A percentile compares a stretch with the other conserved stretches of the same genome.
Evolutionary conservation across 805 yeast genomes (phyloP).

Genomic region (Lachancea thermotolerans): DNA sequence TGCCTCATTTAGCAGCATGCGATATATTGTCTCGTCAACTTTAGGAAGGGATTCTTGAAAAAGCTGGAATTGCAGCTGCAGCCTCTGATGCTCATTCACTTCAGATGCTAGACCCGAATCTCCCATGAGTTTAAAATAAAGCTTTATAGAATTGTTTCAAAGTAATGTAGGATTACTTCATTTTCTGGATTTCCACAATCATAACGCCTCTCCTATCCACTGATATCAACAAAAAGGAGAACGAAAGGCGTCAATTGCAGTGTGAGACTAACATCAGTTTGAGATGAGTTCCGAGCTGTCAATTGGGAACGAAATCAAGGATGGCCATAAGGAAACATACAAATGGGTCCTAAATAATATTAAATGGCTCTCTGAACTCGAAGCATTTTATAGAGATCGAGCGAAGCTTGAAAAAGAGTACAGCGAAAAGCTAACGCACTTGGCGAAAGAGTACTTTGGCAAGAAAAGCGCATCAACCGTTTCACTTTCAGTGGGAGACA

Average conservation of each 20-base stretch:
- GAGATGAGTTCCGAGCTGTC: constrained; percentile 26
- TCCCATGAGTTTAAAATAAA: background rate
- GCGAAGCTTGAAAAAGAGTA: constrained; percentile 80
- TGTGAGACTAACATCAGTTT: no score
- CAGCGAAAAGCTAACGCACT: constrained; percentile 53
- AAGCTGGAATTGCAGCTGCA: constrained; percentile 24
- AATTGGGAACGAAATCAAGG: constrained; percentile 71
- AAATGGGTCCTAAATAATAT: constrained; percentile 75
- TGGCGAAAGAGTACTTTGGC: constrained; percentile 64
- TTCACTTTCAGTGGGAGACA: constrained; percentile 77
- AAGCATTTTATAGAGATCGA: constrained; percentile 76
- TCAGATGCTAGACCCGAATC: constrained; percentile 4
- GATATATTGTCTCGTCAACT: constrained; percentile 52
- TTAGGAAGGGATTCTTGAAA: constrained; percentile 31
- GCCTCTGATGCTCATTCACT: constrained; percentile 18
- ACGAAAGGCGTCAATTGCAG: no score
- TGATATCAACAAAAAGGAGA: background rate
- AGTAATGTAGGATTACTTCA: background rate
- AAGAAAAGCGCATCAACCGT: constrained; percentile 68
- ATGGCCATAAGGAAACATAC: constrained; percentile 68
- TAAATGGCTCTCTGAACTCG: constrained; percentile 71
- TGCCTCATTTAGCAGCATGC: constrained; percentile 65
- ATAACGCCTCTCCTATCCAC: background rate
- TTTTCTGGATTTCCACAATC: background rate
- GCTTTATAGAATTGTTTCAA: background rate